Conservation (phyloP, 768 basidiomycete species). For the Xerocomellus chrysenteron region DNA sequence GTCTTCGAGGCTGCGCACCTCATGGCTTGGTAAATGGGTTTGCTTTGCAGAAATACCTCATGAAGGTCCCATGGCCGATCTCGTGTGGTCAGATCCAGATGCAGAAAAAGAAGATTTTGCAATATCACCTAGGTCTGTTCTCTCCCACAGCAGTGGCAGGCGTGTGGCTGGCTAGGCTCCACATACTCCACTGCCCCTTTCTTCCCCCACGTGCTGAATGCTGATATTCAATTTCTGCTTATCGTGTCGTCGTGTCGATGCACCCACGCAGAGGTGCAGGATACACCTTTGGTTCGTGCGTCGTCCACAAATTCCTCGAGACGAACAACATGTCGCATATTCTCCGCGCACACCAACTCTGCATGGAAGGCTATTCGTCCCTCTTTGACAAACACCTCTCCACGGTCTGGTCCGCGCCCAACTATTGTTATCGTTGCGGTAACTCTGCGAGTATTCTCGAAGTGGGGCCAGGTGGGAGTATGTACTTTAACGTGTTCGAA, state of each 20-base stretch:
- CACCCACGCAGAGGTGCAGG: constrained; percentile 78
- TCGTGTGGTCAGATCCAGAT: constrained; percentile 99
- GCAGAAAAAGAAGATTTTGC: constrained; percentile 99
- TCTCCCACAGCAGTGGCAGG: constrained; percentile 7
- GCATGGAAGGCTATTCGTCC: constrained; percentile 99
- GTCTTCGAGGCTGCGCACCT: constrained; percentile 25
- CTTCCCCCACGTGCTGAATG: constrained; percentile 6
- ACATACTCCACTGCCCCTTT: constrained; percentile 9
- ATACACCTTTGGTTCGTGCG: constrained; percentile 97
- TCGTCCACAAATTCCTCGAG: constrained; percentile 96
- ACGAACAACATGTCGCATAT: constrained; percentile 97
- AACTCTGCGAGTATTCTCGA: constrained; percentile 97
- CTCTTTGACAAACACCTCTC: constrained; percentile 93
- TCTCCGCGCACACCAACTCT: constrained; percentile 95
- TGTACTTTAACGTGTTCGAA: constrained; percentile 98
- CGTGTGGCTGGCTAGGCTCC: constrained; percentile 8
- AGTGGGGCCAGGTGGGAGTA: constrained; percentile 82
- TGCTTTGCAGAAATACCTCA: constrained; percentile 85
- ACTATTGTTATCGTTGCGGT: constrained; percentile 98
- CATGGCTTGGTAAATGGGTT: constrained; percentile 16
- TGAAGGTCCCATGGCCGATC: constrained; percentile 99
- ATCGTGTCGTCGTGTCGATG: constrained; percentile 2
- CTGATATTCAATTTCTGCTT: constrained; percentile 5
- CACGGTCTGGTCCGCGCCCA: constrained; percentile 98
- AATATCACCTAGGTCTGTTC: constrained; percentile 87